Percentiles rank a stretch among this genome's conserved stretches.
These are phyloP conservation scores for Capsicum baccatum DNA, from an alignment of 257 asterid genomes.

Conservation along the genomic window DNA sequence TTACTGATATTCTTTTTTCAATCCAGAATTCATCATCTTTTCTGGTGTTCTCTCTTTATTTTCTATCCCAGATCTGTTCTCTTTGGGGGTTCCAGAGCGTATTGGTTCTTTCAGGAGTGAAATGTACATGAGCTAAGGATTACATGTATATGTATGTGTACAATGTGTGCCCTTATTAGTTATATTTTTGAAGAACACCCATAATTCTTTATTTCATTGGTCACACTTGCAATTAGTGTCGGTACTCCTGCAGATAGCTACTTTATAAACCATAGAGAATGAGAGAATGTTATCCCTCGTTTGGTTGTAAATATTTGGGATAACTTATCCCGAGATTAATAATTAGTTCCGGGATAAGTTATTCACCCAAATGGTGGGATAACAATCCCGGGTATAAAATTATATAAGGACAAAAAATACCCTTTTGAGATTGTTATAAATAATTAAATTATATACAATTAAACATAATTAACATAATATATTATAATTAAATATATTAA, in stretches of 20 bases:
- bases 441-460: too few relatives aligned
- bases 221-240: not conserved
- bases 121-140: slow-evolving; percentile 10
- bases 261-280: not conserved
- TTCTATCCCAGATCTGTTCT: not conserved
- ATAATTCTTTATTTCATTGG: slow-evolving; percentile 12
- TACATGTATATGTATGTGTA: not conserved
- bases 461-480: too few relatives aligned
- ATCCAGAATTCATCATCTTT: not conserved
- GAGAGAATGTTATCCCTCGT: too few relatives aligned
- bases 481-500: too few relatives aligned
- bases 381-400: too few relatives aligned
- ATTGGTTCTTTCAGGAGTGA: not conserved
- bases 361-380: too few relatives aligned
- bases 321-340: too few relatives aligned
- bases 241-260: not conserved
- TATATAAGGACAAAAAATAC: too few relatives aligned
- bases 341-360: too few relatives aligned
- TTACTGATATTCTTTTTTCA: not conserved
- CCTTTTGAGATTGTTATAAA: too few relatives aligned
- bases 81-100: not conserved
- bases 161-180: not conserved
- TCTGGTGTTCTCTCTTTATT: not conserved
- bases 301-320: too few relatives aligned
- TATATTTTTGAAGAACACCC: not conserved